phyloP scores from a whole-genome alignment of 2,329 filamentous ascomycete genomes.

The Beauveria pseudobassiana region DNA sequence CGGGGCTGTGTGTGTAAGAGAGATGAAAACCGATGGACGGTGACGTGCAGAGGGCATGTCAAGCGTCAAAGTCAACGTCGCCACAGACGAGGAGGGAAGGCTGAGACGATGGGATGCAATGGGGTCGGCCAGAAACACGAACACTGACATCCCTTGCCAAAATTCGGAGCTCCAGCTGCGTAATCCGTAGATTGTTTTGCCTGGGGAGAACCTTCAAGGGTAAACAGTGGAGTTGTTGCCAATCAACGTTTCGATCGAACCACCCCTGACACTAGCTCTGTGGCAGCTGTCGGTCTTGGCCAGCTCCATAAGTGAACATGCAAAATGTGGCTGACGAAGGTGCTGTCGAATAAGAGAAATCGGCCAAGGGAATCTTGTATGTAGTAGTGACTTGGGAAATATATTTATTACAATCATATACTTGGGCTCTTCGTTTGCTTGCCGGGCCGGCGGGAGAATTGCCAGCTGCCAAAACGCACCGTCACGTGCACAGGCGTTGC shows the following conservation, averaged over 20 bases:
- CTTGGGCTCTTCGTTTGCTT: neutral
- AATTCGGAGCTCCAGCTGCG: neutral
- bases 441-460: neutral
- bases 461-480: neutral
- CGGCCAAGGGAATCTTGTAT: neutral
- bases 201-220: constrained; percentile 8
- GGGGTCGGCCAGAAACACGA: constrained; percentile 1
- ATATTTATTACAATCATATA: neutral
- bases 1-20: neutral
- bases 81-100: neutral
- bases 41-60: neutral
- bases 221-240: constrained; percentile 7
- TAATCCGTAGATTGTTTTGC: constrained; percentile 11
- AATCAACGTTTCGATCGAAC: constrained; percentile 8
- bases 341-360: neutral
- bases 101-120: constrained; percentile 6
- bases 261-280: constrained; percentile 10
- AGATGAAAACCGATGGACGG: neutral
- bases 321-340: neutral
- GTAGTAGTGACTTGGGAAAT: neutral
- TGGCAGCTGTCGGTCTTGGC: constrained; percentile 1
- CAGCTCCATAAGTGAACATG: neutral
- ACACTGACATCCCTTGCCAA: constrained; percentile 2
- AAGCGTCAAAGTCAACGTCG: neutral
- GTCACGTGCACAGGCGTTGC: constrained; percentile 10